A percentile compares a stretch with the other conserved stretches of the same genome.
Conservation (phyloP, 805 yeast genomes). For the Kodamaea kaohsiungensis region DNA sequence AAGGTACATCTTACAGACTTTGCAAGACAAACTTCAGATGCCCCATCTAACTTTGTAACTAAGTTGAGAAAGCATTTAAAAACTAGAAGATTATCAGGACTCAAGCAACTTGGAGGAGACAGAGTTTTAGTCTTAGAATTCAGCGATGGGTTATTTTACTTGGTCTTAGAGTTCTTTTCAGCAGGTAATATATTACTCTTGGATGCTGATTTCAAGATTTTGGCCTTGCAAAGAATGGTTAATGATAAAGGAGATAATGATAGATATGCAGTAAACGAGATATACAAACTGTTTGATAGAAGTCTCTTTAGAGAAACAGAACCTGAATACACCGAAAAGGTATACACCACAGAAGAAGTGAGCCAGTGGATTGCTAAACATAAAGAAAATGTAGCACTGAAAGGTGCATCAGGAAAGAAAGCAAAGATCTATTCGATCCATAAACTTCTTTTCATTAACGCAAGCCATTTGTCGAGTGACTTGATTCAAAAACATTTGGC, state of each 20-base stretch:
- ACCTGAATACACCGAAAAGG: conserved; percentile 10
- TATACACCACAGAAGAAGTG: conserved; percentile 32
- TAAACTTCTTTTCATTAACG: conserved; percentile 65
- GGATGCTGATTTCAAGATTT: conserved; percentile 65
- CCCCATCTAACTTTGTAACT: conserved; percentile 83
- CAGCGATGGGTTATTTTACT: conserved; percentile 73
- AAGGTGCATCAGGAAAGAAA: conserved; percentile 23
- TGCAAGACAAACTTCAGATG: conserved; percentile 75
- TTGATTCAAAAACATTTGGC: conserved; percentile 62
- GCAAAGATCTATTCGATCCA: conserved; percentile 61
- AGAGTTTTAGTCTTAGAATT: conserved; percentile 83
- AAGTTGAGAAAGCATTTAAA: conserved; percentile 86
- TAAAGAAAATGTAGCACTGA: conserved; percentile 24
- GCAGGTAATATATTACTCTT: conserved; percentile 88
- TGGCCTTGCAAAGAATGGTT: conserved; percentile 77
- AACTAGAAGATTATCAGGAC: conserved; percentile 69
- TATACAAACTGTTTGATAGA: conserved; percentile 61
- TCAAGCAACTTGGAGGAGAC: conserved; percentile 77
- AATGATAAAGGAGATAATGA: conserved; percentile 66
- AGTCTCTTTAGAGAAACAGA: conserved; percentile 38
- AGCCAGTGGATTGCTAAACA: conserved; percentile 41
- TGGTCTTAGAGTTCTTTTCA: conserved; percentile 90
- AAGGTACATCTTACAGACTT: conserved; percentile 76
- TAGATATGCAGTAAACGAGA: conserved; percentile 72
- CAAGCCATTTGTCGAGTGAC: conserved; percentile 78